Conservation (phyloP, 805 yeast species). For the Nakazawaea pomicola region DNA sequence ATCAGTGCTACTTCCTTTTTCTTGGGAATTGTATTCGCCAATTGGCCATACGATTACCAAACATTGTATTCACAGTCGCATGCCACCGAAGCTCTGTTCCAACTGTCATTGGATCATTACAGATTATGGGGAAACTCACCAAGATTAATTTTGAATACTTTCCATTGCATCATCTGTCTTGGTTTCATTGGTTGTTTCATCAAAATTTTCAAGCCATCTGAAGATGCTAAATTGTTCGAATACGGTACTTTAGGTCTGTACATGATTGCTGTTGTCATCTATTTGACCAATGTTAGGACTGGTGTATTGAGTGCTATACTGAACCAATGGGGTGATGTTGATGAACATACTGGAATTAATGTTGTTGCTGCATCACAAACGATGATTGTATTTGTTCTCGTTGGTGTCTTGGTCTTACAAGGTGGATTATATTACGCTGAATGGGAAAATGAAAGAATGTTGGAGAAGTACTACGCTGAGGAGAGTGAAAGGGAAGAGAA, state of each 20-base stretch:
- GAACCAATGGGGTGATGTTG: slow-evolving; percentile 94
- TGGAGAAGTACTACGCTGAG: slow-evolving; percentile 11
- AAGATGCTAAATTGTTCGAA: slow-evolving; percentile 82
- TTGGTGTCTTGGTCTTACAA: slow-evolving; percentile 83
- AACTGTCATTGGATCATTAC: slow-evolving; percentile 67
- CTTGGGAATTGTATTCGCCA: slow-evolving; percentile 72
- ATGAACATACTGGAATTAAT: slow-evolving; percentile 76
- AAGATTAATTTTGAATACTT: slow-evolving; percentile 45
- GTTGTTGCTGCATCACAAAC: slow-evolving; percentile 88
- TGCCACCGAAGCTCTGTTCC: slow-evolving; percentile 49
- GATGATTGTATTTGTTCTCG: slow-evolving; percentile 62
- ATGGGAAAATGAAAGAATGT: slow-evolving; percentile 9
- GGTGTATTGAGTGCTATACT: slow-evolving; percentile 66
- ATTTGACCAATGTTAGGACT: slow-evolving; percentile 78
- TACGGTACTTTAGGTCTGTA: slow-evolving; percentile 78
- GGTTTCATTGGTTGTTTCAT: slow-evolving; percentile 72
- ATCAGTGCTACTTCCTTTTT: slow-evolving; percentile 60
- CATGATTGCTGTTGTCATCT: slow-evolving; percentile 70
- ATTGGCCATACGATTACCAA: slow-evolving; percentile 76
- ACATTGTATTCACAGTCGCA: slow-evolving; percentile 45
- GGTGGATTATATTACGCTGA: slow-evolving; percentile 82
- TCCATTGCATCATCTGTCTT: slow-evolving; percentile 55
- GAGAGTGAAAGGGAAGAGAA: slow-evolving; percentile 11
- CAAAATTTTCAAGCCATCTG: slow-evolving; percentile 83
- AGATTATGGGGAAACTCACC: slow-evolving; percentile 68